phyloP scores from a whole-genome alignment of 2,329 filamentous ascomycete species.

The Endoconidiophora polonica region DNA sequence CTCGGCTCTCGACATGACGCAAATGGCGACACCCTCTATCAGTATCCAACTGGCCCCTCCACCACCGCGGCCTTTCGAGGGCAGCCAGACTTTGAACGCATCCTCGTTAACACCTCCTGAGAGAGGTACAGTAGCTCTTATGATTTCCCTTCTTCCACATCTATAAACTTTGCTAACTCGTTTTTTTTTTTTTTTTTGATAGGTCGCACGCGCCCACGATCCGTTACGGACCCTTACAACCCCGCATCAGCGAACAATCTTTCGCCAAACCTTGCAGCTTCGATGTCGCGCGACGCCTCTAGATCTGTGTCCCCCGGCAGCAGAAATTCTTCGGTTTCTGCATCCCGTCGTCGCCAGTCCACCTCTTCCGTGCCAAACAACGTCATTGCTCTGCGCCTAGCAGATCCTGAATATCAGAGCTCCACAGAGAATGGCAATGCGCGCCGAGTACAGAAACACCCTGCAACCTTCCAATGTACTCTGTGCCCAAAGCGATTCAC shows the following conservation, averaged over 20 bases:
- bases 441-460: constrained; percentile 91
- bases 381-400: constrained; percentile 70
- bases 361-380: constrained; percentile 47
- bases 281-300: constrained; percentile 30
- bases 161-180: constrained; percentile 4
- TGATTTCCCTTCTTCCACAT: not conserved
- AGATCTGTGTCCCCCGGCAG: constrained; percentile 45
- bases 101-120: constrained; percentile 68
- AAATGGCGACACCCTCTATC: constrained; percentile 85
- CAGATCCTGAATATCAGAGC: constrained; percentile 69
- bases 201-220: constrained; percentile 36
- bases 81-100: constrained; percentile 44
- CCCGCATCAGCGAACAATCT: constrained; percentile 23
- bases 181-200: not conserved
- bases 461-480: constrained; percentile 87
- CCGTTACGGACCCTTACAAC: constrained; percentile 44
- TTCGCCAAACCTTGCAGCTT: constrained; percentile 32
- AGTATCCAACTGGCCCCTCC: constrained; percentile 77
- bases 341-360: constrained; percentile 36
- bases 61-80: constrained; percentile 25
- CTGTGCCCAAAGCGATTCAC: constrained; percentile 94
- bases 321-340: constrained; percentile 25
- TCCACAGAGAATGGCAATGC: constrained; percentile 41
- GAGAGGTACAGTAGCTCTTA: constrained; percentile 32
- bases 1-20: constrained; percentile 44